A percentile compares a stretch with the other conserved stretches of the same genome.
phyloP scores from a whole-genome alignment of 192 early-diverging fungal genomes.

The Phycomyces nitens region DNA sequence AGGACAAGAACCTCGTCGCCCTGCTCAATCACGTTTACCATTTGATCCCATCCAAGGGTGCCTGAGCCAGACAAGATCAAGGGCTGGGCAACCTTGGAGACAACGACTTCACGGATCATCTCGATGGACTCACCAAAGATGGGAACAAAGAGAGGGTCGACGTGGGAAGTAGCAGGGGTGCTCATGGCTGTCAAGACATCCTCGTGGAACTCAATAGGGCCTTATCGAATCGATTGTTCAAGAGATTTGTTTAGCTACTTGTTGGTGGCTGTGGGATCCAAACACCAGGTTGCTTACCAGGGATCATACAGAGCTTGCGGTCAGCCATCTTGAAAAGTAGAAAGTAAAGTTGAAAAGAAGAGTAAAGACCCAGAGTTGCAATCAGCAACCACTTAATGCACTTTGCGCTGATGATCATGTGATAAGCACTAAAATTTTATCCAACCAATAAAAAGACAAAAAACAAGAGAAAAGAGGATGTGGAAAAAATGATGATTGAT shows the following conservation, averaged over 20 bases:
- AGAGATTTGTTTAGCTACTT: too few relatives aligned
- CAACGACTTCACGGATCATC: conserved; percentile 75
- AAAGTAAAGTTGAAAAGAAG: background rate
- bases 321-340: conserved; percentile 18
- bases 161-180: conserved; percentile 89
- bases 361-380: background rate
- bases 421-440: background rate
- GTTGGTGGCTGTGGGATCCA: background rate
- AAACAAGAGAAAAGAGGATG: too few relatives aligned
- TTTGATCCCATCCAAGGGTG: conserved; percentile 98
- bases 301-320: conserved; percentile 92
- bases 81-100: conserved; percentile 80
- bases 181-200: conserved; percentile 82
- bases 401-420: conserved; percentile 1
- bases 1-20: conserved; percentile 86
- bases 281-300: conserved; percentile 50
- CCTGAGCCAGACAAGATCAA: conserved; percentile 93
- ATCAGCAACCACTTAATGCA: conserved; percentile 6
- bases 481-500: too few relatives aligned
- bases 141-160: conserved; percentile 85
- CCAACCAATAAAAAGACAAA: too few relatives aligned
- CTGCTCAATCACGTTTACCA: conserved; percentile 86
- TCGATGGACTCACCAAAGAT: conserved; percentile 86
- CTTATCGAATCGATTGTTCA: conserved; percentile 36
- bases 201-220: conserved; percentile 92